These are phyloP conservation scores for Eimeria acervulina DNA, from an alignment of 169 alveolate species.

Conservation along the genomic window DNA sequence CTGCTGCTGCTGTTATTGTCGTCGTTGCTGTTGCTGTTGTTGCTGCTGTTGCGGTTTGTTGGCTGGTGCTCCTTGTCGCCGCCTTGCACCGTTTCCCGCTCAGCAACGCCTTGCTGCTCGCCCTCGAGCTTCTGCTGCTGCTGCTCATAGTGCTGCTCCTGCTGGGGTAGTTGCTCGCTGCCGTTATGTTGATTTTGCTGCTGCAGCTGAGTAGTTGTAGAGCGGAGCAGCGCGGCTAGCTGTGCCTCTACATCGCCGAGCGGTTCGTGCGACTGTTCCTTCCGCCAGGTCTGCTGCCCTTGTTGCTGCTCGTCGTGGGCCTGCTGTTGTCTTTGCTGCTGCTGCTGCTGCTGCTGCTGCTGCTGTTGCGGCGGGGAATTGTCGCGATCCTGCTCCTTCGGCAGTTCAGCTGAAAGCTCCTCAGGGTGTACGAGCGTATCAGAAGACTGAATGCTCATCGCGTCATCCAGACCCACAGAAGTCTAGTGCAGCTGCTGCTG, in stretches of 20 bases:
- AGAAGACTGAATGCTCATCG: neutral
- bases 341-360: slow-evolving; percentile 5
- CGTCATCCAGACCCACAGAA: neutral
- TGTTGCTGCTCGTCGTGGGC: neutral
- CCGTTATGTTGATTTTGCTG: neutral
- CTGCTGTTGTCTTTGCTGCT: neutral
- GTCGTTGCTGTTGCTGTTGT: neutral
- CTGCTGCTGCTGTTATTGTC: neutral
- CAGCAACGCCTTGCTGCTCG: neutral
- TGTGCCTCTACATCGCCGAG: neutral
- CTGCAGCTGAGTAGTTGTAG: neutral
- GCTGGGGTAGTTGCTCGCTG: neutral
- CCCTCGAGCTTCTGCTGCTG: neutral
- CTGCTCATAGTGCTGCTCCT: neutral
- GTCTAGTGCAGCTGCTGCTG: neutral
- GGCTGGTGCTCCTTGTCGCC: neutral
- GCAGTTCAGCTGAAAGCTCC: neutral
- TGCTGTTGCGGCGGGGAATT: neutral
- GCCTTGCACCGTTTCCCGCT: neutral
- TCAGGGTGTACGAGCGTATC: neutral
- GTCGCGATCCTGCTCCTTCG: neutral
- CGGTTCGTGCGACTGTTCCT: neutral
- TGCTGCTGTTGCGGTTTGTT: neutral
- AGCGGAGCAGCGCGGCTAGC: neutral
- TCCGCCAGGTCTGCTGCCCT: neutral